Evolutionary conservation across 345 rosid genomes (phyloP).

Genomic region (Salix exigua): DNA sequence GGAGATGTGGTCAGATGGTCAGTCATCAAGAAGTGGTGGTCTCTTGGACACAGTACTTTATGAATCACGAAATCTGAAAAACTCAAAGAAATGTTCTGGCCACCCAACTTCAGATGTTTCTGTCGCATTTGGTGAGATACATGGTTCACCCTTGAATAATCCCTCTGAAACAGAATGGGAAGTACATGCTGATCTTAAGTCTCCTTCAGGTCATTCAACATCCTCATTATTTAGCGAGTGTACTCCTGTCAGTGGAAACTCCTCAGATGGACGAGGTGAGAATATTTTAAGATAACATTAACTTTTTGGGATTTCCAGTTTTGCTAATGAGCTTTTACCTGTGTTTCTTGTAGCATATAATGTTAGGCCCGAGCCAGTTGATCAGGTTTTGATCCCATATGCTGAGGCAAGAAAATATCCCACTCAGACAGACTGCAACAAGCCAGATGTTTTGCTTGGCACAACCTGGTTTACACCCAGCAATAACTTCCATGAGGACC

Average conservation of each 20-base stretch:
- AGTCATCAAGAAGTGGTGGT: conserved; percentile 73
- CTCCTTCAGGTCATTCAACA: conserved; percentile 60
- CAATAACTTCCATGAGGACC: conserved; percentile 47
- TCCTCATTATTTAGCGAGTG: conserved; percentile 54
- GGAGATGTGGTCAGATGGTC: conserved; percentile 42
- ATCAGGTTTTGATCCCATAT: conserved; percentile 33
- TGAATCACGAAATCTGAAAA: conserved; percentile 64
- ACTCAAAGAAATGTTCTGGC: conserved; percentile 58
- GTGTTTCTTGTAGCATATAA: conserved; percentile 31
- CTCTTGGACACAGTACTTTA: conserved; percentile 85
- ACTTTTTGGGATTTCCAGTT: background rate
- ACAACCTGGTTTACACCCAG: conserved; percentile 71
- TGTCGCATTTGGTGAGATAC: conserved; percentile 42
- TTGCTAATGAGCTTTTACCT: background rate
- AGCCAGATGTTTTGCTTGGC: conserved; percentile 66
- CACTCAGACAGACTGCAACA: conserved; percentile 27
- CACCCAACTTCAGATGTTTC: conserved; percentile 64
- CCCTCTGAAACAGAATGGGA: conserved; percentile 54
- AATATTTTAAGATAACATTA: conserved; percentile 12
- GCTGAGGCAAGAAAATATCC: conserved; percentile 26
- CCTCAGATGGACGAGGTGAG: conserved; percentile 67
- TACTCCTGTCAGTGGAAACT: conserved; percentile 51
- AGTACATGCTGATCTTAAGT: conserved; percentile 48
- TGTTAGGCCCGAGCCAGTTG: conserved; percentile 38
- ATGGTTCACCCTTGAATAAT: conserved; percentile 46